A percentile compares a stretch with the other conserved stretches of the same genome.
These are phyloP conservation scores for Alternaria sp. DNA, from an alignment of 2,329 filamentous ascomycete species.

Conservation along the genomic window DNA sequence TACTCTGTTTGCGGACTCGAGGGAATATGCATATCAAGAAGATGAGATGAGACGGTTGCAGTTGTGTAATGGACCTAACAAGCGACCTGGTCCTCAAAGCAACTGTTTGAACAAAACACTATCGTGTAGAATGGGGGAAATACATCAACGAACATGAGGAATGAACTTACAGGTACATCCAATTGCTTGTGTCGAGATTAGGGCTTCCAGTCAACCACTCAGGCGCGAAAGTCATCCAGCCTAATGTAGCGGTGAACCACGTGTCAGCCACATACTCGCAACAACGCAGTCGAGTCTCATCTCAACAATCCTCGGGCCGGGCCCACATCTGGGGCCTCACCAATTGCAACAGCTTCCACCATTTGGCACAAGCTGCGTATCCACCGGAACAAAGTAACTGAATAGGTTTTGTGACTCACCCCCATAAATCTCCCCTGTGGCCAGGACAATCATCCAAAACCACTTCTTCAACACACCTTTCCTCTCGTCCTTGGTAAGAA, in stretches of 20 bases:
- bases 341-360: slow-evolving; percentile 15
- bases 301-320: slow-evolving; percentile 29
- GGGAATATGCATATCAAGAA: neutral
- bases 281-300: slow-evolving; percentile 27
- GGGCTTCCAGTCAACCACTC: slow-evolving; percentile 69
- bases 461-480: slow-evolving; percentile 51
- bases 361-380: slow-evolving; percentile 17
- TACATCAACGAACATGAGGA: neutral
- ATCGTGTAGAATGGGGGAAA: neutral
- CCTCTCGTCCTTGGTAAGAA: slow-evolving; percentile 54
- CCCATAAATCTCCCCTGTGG: slow-evolving; percentile 71
- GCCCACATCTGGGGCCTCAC: slow-evolving; percentile 35
- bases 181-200: slow-evolving; percentile 66
- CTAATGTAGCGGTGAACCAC: slow-evolving; percentile 50
- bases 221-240: slow-evolving; percentile 71
- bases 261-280: slow-evolving; percentile 48
- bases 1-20: neutral
- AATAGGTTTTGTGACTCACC: slow-evolving; percentile 47
- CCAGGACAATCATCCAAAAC: slow-evolving; percentile 67
- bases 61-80: slow-evolving; percentile 1
- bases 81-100: neutral
- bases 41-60: neutral
- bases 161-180: slow-evolving; percentile 63
- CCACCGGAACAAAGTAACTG: slow-evolving; percentile 9
- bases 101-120: neutral